Conservation (phyloP, 352 stramenopile species). For the Pythium brachiatum region DNA sequence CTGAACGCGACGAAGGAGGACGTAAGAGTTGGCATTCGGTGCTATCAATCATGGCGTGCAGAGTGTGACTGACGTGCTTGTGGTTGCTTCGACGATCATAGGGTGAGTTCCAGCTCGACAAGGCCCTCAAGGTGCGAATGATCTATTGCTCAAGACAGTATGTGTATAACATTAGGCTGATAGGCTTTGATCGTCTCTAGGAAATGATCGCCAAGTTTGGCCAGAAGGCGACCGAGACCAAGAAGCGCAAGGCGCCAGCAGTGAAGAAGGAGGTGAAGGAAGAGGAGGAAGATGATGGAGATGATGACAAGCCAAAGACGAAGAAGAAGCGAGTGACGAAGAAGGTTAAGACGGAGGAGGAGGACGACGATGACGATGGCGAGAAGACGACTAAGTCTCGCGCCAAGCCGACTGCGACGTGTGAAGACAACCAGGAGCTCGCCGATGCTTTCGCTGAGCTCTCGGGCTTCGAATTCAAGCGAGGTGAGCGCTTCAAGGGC, state of each 20-base stretch:
- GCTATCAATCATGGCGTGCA: background rate
- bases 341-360: constrained; percentile 33
- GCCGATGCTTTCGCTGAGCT: constrained; percentile 78
- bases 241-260: constrained; percentile 50
- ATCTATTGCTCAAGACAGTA: background rate
- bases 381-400: constrained; percentile 57
- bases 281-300: constrained; percentile 15
- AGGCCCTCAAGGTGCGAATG: constrained; percentile 49
- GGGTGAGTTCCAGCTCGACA: constrained; percentile 73
- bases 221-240: constrained; percentile 45
- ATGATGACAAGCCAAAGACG: constrained; percentile 26
- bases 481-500: constrained; percentile 83
- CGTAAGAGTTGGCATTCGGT: constrained; percentile 28
- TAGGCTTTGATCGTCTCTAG: constrained; percentile 20
- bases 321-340: constrained; percentile 36
- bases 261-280: constrained; percentile 38
- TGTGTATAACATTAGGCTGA: background rate
- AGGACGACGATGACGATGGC: constrained; percentile 44
- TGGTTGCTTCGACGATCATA: constrained; percentile 19
- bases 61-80: background rate
- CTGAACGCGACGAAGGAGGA: constrained; percentile 80
- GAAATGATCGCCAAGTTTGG: constrained; percentile 84
- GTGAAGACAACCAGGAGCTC: constrained; percentile 67
- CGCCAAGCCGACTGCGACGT: constrained; percentile 40
- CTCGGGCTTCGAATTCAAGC: constrained; percentile 88